Base-by-base conservation (phyloP, 1,284 basidiomycete species). In the Melampsora medusae region DNA sequence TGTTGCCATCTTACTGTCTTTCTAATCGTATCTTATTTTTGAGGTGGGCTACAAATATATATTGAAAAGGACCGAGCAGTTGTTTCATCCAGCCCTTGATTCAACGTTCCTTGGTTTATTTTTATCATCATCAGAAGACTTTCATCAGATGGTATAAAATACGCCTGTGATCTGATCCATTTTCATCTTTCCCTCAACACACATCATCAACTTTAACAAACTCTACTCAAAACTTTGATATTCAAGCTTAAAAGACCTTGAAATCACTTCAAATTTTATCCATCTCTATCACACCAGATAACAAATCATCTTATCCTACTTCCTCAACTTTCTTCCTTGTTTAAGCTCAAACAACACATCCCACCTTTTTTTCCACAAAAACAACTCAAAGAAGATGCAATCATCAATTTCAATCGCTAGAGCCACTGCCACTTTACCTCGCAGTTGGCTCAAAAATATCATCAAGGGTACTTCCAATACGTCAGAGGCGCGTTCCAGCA, bases 341-440 rank as follows among this genome's bases (percentile, higher is more conserved):
- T n/a, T 56, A 22, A 56, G 7, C 53, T 28, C n/a, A 3, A 19
- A 19, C 22, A 3, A 53, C 6, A 22, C 28, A 7, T 28, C 53
- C 53, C n/a, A 4, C 28, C 60, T 28, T 9, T 35, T 12, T 61
- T 61, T 28, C 33, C 5, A 62, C 2, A 10, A 28, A 31, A 22
- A 7, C 12, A 62, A 10, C 19, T 62, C 33, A 6, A 28, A 35
- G 19, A 50, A 31, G 31, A 68, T 76, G 73, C 73, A 56, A 68
- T 50, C 73, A 33, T 76, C 73, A 4, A 50, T 53, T n/a, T 76
- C 73, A 2, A 48, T 76, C 33, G 73, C 73, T 61, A 65, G 73
- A 33, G 73, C 73, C 28, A 69, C 73, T 33, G 73, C 73, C 31
- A 76, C 73, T 31, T 53, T 76, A 48, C 73, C 73, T n/a, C 50